Percentiles rank a stretch among this genome's conserved stretches.
Evolutionary conservation across 2,329 filamentous ascomycete genomes (phyloP).

Genomic region (Pseudogymnoascus sp.): DNA sequence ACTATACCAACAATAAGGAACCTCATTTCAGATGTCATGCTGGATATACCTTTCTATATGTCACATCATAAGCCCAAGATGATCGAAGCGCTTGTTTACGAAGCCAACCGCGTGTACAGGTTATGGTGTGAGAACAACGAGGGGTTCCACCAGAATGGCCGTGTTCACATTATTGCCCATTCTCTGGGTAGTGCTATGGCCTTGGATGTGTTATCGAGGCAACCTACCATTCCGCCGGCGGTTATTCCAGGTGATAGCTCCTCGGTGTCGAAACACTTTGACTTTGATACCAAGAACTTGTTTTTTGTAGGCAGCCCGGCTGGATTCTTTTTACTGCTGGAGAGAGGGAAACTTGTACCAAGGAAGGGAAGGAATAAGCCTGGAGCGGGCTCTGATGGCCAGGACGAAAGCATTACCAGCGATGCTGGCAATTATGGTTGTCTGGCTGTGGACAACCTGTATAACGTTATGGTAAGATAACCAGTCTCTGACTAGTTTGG

Average conservation of each 20-base stretch:
- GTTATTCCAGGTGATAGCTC: conserved; percentile 38
- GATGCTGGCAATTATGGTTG: conserved; percentile 78
- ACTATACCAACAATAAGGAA: conserved; percentile 89
- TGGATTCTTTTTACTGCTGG: conserved; percentile 86
- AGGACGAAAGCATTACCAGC: conserved; percentile 60
- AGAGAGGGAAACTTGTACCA: conserved; percentile 65
- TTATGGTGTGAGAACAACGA: conserved; percentile 94
- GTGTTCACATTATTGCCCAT: conserved; percentile 88
- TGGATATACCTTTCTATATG: conserved; percentile 96
- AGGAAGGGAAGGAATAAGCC: conserved; percentile 70
- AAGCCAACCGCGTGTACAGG: conserved; percentile 92
- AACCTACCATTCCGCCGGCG: conserved; percentile 65
- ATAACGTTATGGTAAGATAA: conserved; percentile 64
- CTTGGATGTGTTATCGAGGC: conserved; percentile 80
- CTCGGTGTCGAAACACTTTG: conserved; percentile 58
- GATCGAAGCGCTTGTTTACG: conserved; percentile 78
- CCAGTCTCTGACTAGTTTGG: conserved; percentile 23
- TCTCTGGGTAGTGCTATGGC: conserved; percentile 94
- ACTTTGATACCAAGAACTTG: conserved; percentile 85
- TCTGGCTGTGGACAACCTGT: conserved; percentile 89
- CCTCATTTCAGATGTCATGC: conserved; percentile 95
- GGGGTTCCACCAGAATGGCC: conserved; percentile 70
- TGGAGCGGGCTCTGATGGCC: conserved; percentile 55
- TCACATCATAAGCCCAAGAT: conserved; percentile 94
- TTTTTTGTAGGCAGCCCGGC: conserved; percentile 88